A percentile compares a stretch with the other conserved stretches of the same genome.
These are phyloP conservation scores for Senna tora DNA, from an alignment of 306 rosid genomes.

Conservation along the genomic window DNA sequence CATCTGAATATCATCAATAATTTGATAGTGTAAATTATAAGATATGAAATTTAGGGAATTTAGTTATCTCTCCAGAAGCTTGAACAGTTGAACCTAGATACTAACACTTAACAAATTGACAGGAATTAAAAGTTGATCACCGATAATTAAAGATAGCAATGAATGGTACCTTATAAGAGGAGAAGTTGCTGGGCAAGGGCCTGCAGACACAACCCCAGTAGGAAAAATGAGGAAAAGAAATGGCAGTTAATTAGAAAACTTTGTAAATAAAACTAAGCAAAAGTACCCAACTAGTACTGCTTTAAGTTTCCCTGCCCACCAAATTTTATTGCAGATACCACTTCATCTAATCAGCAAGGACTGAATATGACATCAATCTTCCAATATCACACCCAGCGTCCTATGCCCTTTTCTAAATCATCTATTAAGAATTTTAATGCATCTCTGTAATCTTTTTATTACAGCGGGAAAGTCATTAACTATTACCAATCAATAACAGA, in stretches of 20 bases:
- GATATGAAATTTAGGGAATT: neutral
- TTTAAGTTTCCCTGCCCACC: neutral
- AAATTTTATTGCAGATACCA: neutral
- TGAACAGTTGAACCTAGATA: slow-evolving; percentile 8
- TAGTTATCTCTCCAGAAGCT: slow-evolving; percentile 1
- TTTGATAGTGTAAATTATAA: slow-evolving; percentile 5
- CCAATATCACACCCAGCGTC: too few species aligned
- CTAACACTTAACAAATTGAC: slow-evolving; percentile 23
- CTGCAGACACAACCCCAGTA: slow-evolving; percentile 47
- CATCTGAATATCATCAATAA: neutral
- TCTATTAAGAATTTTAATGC: too few species aligned
- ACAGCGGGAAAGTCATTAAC: neutral
- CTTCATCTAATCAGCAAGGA: neutral
- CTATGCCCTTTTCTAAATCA: too few species aligned
- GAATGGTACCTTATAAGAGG: slow-evolving; percentile 90
- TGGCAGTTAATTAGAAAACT: neutral
- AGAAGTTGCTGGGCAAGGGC: slow-evolving; percentile 82
- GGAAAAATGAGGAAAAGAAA: slow-evolving; percentile 34
- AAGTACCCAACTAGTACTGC: slow-evolving; percentile 2
- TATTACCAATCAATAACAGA: neutral
- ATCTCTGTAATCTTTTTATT: neutral
- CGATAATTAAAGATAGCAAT: slow-evolving; percentile 30
- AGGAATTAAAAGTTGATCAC: neutral
- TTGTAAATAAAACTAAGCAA: neutral
- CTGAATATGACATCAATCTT: too few species aligned